Conservation (phyloP, 2,329 filamentous ascomycete species). For the Fusarium compactum region DNA sequence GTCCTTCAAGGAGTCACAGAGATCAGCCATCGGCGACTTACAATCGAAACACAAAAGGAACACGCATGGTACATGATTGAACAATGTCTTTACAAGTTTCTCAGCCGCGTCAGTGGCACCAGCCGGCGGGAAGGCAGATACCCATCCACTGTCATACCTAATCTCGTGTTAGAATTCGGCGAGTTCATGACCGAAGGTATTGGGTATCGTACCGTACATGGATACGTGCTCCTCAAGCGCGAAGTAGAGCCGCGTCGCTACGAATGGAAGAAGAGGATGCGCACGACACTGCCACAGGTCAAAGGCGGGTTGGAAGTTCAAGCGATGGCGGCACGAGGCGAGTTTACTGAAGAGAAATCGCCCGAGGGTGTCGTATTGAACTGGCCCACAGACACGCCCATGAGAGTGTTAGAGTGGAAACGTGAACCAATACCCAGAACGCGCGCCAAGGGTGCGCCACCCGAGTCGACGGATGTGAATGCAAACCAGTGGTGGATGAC, state of each 20-base stretch:
- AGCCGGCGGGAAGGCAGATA: constrained; percentile 42
- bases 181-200: constrained; percentile 51
- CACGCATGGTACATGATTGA: constrained; percentile 50
- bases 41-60: constrained; percentile 50
- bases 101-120: constrained; percentile 39
- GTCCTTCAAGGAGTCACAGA: constrained; percentile 44
- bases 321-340: constrained; percentile 25
- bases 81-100: constrained; percentile 45
- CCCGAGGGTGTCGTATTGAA: not conserved
- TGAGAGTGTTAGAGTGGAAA: constrained; percentile 45
- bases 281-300: constrained; percentile 48
- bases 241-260: constrained; percentile 39
- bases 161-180: constrained; percentile 51
- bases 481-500: constrained; percentile 47
- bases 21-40: constrained; percentile 44
- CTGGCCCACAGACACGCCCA: constrained; percentile 41
- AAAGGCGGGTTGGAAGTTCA: constrained; percentile 25
- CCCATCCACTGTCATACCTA: constrained; percentile 44
- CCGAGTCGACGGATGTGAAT: constrained; percentile 31
- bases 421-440: constrained; percentile 43
- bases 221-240: constrained; percentile 46
- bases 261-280: constrained; percentile 36
- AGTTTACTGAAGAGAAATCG: constrained; percentile 27
- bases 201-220: constrained; percentile 51
- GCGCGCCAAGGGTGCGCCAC: constrained; percentile 36